Conservation (phyloP, 306 rosid species). For the Erythrophleum fordii region DNA sequence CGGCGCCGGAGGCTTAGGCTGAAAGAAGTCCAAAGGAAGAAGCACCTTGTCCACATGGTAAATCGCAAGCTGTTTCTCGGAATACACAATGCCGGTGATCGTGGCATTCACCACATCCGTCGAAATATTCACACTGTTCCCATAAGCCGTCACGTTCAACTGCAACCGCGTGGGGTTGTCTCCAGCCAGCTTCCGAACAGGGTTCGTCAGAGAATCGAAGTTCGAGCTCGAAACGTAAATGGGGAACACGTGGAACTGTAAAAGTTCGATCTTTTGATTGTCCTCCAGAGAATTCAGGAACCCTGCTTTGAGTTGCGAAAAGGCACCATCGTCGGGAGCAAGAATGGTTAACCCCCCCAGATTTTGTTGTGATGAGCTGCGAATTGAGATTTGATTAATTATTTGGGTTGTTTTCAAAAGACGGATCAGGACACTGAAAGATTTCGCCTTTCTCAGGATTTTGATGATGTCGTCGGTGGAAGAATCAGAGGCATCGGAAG, state of each 20-base stretch:
- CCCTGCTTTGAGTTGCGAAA: constrained; percentile 48
- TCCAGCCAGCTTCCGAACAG: constrained; percentile 59
- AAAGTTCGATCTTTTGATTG: constrained; percentile 48
- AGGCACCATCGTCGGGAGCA: constrained; percentile 49
- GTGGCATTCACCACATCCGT: constrained; percentile 60
- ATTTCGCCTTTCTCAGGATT: constrained; percentile 53
- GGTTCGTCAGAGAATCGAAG: constrained; percentile 59
- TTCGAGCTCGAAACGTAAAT: constrained; percentile 48
- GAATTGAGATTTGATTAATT: constrained; percentile 43
- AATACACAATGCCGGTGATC: constrained; percentile 46
- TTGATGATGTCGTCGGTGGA: constrained; percentile 37
- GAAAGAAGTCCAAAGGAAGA: constrained; percentile 49
- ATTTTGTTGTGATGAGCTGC: constrained; percentile 47
- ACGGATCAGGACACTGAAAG: constrained; percentile 46
- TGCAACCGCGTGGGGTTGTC: constrained; percentile 44
- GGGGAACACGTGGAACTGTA: constrained; percentile 58
- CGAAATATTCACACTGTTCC: constrained; percentile 52
- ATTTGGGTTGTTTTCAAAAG: constrained; percentile 52
- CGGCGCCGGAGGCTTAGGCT: constrained; percentile 46
- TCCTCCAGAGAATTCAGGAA: constrained; percentile 44
- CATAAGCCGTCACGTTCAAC: constrained; percentile 51
- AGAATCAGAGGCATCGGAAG: constrained; percentile 31
- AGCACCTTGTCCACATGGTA: constrained; percentile 58
- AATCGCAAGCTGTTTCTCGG: constrained; percentile 51
- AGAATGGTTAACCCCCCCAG: constrained; percentile 45